Percentiles rank a stretch among this genome's conserved stretches.
phyloP scores from a whole-genome alignment of 371 early-diverging fungal species.

The Entomophthora muscae region DNA sequence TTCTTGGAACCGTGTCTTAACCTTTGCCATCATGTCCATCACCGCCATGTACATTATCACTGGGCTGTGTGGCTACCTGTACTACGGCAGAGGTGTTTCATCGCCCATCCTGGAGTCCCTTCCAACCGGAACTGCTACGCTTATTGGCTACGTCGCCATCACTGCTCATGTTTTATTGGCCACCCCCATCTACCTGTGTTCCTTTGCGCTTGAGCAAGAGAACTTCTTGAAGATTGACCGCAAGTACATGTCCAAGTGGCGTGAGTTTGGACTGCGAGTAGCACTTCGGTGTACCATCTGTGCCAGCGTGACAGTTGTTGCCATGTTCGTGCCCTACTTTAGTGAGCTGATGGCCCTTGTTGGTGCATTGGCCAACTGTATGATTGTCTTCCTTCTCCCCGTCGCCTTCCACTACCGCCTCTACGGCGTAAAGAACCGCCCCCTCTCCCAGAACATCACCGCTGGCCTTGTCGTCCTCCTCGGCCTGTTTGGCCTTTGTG shows the following conservation, averaged over 20 bases:
- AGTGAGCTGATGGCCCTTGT: constrained; percentile 60
- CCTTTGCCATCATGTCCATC: constrained; percentile 44
- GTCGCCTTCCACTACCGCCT: constrained; percentile 57
- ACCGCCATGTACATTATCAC: constrained; percentile 54
- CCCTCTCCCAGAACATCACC: neutral
- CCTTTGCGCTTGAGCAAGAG: constrained; percentile 58
- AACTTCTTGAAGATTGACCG: constrained; percentile 23
- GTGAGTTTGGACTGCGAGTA: constrained; percentile 32
- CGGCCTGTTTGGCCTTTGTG: neutral
- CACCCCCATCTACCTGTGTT: constrained; percentile 55
- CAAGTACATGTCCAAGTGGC: neutral
- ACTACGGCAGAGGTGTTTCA: constrained; percentile 46
- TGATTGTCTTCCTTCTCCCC: constrained; percentile 68
- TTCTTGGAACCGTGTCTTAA: constrained; percentile 48
- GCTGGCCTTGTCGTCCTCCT: neutral
- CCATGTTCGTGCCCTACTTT: constrained; percentile 58
- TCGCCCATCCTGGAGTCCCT: constrained; percentile 60
- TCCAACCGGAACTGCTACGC: constrained; percentile 40
- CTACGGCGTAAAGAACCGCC: constrained; percentile 23
- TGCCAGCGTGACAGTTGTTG: constrained; percentile 28
- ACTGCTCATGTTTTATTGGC: constrained; percentile 62
- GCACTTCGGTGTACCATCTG: constrained; percentile 30
- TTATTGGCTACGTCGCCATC: constrained; percentile 49
- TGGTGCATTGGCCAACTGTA: constrained; percentile 56
- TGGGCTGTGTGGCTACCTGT: constrained; percentile 55